Evolutionary conservation across 306 rosid genomes (phyloP), one percentile per base, ranked within the genome.

Genomic region (Luffa acutangula): DNA sequence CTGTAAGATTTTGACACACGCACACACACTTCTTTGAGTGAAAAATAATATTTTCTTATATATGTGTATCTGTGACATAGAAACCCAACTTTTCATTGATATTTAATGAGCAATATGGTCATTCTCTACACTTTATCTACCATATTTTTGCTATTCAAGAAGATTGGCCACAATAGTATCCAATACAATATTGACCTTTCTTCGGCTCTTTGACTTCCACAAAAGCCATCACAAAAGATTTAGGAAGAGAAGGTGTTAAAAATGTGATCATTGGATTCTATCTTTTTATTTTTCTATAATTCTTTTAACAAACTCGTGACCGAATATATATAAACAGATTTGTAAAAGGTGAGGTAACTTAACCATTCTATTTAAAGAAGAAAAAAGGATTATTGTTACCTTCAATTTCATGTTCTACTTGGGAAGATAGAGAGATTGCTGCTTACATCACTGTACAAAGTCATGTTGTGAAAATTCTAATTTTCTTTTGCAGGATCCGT

Each of bases 401-500:
- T 70, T 48, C 2, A 21, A 21, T 72, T 46, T 71, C 41, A 2
- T 72, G 39, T 48, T 48, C 42, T 72, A 45, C 59, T 72, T 46
- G 37, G 56, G 76, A 66, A 70, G 54, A 70, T 20, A 25, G 54
- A 70, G n/a, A 72, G 33, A 21, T 48, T 31, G 42, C 76, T 11
- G 46, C 65, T 52, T 21, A 2, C 9, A 76, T 21, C 7, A 18
- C 5, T 54, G 0, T 18, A 11, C 59, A 11, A 37, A 4, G 64
- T 56, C 69, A 76, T 18, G 59, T 62, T 62, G 53, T 48, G 71
- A 31, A 59, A 10, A 57, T 15, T 48, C 5, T 78, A 20, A 8
- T 37, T 5, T 31, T 67, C 52, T 12, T 80, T 60, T 75, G 34
- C 91, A 96, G 99, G 99, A 96, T 88, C 99, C 99, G 33, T 81